Evolutionary conservation across 495 filamentous ascomycete species (phyloP).

Genomic region (Penicillium lagena): DNA sequence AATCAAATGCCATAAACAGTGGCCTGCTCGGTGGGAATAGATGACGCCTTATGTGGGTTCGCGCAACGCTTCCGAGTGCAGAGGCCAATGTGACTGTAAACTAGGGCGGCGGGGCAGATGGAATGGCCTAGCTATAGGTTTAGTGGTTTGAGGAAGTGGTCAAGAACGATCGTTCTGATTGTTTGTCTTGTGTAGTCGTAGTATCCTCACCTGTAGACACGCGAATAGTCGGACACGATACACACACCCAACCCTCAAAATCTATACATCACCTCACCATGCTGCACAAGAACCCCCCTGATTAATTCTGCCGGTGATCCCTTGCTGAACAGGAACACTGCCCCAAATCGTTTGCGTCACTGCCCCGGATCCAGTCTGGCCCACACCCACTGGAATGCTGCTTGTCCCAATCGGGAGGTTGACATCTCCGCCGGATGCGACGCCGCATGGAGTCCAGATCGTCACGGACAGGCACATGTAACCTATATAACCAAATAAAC

Average conservation of each 20-base stretch:
- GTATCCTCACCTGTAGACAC: too few species aligned
- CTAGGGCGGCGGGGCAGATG: too few species aligned
- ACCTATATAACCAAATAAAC: neutral
- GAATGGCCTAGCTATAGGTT: too few species aligned
- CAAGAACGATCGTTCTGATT: too few species aligned
- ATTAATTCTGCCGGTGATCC: neutral
- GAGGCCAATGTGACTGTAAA: neutral
- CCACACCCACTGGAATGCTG: constrained; percentile 20
- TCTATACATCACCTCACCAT: too few species aligned
- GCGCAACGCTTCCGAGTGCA: neutral
- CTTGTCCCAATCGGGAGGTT: constrained; percentile 14
- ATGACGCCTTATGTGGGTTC: constrained; percentile 9
- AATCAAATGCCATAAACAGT: constrained; percentile 21
- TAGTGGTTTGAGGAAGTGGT: too few species aligned
- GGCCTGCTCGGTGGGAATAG: constrained; percentile 8
- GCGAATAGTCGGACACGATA: too few species aligned
- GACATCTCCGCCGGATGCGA: constrained; percentile 16
- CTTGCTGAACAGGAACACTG: too few species aligned
- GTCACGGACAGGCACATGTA: constrained; percentile 7
- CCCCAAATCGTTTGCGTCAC: constrained; percentile 25
- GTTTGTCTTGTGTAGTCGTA: too few species aligned
- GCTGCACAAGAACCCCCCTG: neutral
- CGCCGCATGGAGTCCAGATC: constrained; percentile 1
- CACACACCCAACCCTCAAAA: too few species aligned
- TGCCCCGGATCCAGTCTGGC: constrained; percentile 27